These are phyloP conservation scores for Ustilago cynodontis DNA, from an alignment of 1,284 basidiomycete genomes.

Conservation along the genomic window DNA sequence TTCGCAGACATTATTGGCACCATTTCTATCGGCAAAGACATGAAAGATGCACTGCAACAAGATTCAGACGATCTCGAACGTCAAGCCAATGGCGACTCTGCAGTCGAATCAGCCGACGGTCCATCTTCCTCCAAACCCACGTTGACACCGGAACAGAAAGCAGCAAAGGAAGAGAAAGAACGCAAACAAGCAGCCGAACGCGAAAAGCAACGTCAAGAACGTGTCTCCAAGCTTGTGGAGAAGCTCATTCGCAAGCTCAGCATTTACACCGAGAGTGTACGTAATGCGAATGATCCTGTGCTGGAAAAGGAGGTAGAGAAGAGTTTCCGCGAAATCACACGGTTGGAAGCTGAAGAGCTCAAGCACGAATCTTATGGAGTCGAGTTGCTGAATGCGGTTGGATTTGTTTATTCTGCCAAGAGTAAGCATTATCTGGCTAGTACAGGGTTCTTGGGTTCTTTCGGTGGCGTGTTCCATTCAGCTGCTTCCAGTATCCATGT, in stretches of 20 bases:
- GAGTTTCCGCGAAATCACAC: conserved; percentile 64
- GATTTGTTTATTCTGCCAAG: conserved; percentile 81
- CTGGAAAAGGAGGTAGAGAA: conserved; percentile 73
- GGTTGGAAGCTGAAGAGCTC: conserved; percentile 69
- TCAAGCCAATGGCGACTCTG: conserved; percentile 49
- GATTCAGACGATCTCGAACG: conserved; percentile 77
- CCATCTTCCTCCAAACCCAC: conserved; percentile 69
- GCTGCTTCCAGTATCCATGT: conserved; percentile 64
- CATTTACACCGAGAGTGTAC: conserved; percentile 91
- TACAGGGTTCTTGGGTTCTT: conserved; percentile 57
- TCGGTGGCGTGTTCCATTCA: conserved; percentile 60
- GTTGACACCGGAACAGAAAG: conserved; percentile 84
- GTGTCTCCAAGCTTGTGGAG: conserved; percentile 84
- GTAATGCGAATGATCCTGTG: conserved; percentile 77
- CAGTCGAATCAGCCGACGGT: background rate
- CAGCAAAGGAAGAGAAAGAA: conserved; percentile 80
- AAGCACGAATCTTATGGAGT: conserved; percentile 89
- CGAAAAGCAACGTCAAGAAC: conserved; percentile 81
- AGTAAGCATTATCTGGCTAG: conserved; percentile 66
- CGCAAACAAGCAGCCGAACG: conserved; percentile 78
- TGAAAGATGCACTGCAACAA: conserved; percentile 97
- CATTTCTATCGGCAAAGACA: conserved; percentile 88
- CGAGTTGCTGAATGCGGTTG: conserved; percentile 90
- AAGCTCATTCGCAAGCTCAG: conserved; percentile 87
- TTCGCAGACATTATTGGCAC: conserved; percentile 86